Percentiles rank a stretch among this genome's conserved stretches.
Conservation (phyloP, 108 stramenopile genomes). For the Schizochytrium sp. region DNA sequence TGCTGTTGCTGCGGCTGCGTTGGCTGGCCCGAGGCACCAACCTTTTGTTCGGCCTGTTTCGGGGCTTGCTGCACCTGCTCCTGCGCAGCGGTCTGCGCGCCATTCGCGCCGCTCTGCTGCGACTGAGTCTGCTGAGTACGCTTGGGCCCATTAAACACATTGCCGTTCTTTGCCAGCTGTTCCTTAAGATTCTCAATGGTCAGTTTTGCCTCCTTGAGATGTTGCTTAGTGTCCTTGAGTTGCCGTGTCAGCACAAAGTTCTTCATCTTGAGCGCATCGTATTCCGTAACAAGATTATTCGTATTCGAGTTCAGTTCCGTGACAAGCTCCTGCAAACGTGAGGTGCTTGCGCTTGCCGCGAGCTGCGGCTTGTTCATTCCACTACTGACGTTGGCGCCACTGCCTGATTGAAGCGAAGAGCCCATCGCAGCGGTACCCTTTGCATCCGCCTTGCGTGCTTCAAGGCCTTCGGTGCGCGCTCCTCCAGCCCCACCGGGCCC, state of each 20-base stretch:
- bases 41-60: no score
- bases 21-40: neutral
- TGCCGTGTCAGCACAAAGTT: neutral
- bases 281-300: neutral
- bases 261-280: slow-evolving; percentile 1
- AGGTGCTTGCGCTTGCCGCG: neutral
- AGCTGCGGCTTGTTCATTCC: neutral
- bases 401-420: no score
- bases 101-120: no score
- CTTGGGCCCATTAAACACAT: neutral
- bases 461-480: no score
- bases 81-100: neutral
- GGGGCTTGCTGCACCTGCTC: neutral
- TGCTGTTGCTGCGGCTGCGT: neutral
- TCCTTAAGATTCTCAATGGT: slow-evolving; percentile 12
- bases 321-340: neutral
- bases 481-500: no score
- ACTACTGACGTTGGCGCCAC: no score
- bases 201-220: neutral
- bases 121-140: no score
- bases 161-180: neutral
- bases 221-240: neutral
- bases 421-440: no score
- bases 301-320: slow-evolving; percentile 15
- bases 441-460: no score